Evolutionary conservation across 768 basidiomycete species (phyloP).

Genomic region (Melanogaster broomeanus): DNA sequence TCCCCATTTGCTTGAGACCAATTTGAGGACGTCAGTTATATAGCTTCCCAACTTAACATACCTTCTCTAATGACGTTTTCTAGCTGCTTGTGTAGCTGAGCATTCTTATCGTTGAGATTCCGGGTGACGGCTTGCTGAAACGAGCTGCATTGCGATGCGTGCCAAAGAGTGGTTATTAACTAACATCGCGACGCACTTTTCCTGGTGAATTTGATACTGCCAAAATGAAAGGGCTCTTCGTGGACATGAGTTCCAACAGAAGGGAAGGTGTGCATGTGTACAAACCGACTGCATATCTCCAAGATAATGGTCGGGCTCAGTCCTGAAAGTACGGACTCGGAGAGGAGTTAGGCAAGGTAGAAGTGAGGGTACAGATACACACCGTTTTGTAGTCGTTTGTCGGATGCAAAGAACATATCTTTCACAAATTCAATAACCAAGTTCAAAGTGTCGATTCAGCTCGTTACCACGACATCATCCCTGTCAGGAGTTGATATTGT

Average conservation of each 20-base stretch:
- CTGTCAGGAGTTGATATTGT: constrained; percentile 4
- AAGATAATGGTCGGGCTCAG: constrained; percentile 72
- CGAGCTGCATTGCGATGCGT: constrained; percentile 35
- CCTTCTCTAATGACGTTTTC: constrained; percentile 88
- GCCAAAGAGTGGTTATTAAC: neutral
- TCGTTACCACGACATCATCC: constrained; percentile 61
- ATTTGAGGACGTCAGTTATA: neutral
- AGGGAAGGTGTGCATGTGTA: constrained; percentile 1
- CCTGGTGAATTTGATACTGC: constrained; percentile 90
- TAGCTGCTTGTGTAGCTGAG: constrained; percentile 80
- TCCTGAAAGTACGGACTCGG: constrained; percentile 82
- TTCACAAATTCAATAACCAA: constrained; percentile 4
- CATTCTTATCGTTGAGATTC: constrained; percentile 80
- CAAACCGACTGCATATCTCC: constrained; percentile 79
- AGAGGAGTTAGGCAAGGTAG: constrained; percentile 1
- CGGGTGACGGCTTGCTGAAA: constrained; percentile 85
- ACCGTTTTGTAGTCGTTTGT: constrained; percentile 93
- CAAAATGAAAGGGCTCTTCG: constrained; percentile 82
- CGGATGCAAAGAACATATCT: constrained; percentile 83
- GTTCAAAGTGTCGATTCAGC: neutral
- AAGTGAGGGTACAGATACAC: constrained; percentile 36
- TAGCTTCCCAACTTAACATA: constrained; percentile 22
- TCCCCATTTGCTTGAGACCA: constrained; percentile 67
- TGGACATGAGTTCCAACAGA: constrained; percentile 3
- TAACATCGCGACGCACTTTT: constrained; percentile 50